These are phyloP conservation scores for Arabis alpina DNA, from an alignment of 345 rosid genomes.

Conservation along the genomic window DNA sequence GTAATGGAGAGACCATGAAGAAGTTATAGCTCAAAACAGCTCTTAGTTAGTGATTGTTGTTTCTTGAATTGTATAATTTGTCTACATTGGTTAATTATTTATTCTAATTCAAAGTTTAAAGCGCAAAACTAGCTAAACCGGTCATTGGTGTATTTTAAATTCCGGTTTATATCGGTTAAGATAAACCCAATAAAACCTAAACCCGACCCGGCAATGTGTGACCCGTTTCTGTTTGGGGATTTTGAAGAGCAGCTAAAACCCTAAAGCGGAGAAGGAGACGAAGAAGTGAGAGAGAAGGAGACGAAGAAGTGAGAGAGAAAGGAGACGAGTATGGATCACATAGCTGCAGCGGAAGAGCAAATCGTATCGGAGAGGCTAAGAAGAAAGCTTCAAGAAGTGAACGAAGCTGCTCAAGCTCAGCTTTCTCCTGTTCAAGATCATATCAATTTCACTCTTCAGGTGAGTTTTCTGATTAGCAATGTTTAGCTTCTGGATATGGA, in stretches of 20 bases:
- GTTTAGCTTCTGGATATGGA: slow-evolving; percentile 17
- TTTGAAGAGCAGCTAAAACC: slow-evolving; percentile 33
- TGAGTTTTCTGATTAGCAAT: slow-evolving; percentile 10
- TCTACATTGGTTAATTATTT: slow-evolving; percentile 4
- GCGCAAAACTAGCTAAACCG: not conserved
- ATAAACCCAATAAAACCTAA: no score
- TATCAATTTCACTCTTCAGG: slow-evolving; percentile 94
- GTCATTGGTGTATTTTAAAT: not conserved
- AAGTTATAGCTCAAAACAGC: not conserved
- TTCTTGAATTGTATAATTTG: slow-evolving; percentile 1
- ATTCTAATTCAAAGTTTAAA: slow-evolving; percentile 14
- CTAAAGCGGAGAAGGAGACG: not conserved
- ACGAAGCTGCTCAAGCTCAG: slow-evolving; percentile 74
- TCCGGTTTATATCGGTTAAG: slow-evolving; percentile 25
- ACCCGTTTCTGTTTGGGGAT: not conserved
- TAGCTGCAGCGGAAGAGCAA: slow-evolving; percentile 68
- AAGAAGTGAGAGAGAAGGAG: slow-evolving; percentile 1
- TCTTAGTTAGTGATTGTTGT: slow-evolving; percentile 13
- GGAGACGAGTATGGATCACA: slow-evolving; percentile 63
- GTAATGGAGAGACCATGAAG: slow-evolving; percentile 10
- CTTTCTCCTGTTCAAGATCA: slow-evolving; percentile 85
- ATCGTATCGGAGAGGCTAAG: slow-evolving; percentile 68
- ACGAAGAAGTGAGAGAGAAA: slow-evolving; percentile 12
- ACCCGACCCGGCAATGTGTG: not conserved
- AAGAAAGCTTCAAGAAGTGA: slow-evolving; percentile 69